Percentiles rank a stretch among this genome's conserved stretches.
phyloP scores from a whole-genome alignment of 202 grass and related monocot species.

The Carex sylvatica region DNA sequence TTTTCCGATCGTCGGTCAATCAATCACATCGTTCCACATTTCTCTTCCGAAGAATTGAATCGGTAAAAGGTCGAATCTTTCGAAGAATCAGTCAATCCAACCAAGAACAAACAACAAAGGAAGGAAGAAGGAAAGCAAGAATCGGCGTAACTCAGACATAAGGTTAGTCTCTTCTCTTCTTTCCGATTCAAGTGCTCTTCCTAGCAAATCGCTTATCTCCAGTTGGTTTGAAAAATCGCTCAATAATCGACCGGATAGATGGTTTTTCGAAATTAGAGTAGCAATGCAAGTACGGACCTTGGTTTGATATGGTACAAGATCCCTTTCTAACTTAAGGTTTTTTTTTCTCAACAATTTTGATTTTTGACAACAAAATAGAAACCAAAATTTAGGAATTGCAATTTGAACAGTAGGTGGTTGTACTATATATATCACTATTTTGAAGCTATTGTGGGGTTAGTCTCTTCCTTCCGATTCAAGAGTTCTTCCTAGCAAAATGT shows the following conservation, averaged over 20 bases:
- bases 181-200: neutral
- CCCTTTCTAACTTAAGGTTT: neutral
- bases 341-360: too few species aligned
- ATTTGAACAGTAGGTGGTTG: neutral
- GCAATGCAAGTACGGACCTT: neutral
- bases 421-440: too few species aligned
- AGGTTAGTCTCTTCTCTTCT: neutral
- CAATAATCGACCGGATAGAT: neutral
- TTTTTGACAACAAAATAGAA: neutral
- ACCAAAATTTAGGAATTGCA: neutral
- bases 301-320: neutral
- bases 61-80: neutral
- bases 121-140: neutral
- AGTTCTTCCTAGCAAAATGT: too few species aligned
- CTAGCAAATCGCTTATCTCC: neutral
- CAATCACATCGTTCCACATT: neutral
- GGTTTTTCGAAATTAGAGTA: neutral
- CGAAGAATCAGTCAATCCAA: neutral
- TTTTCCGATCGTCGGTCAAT: neutral
- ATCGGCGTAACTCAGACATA: neutral
- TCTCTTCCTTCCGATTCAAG: too few species aligned
- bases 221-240: neutral
- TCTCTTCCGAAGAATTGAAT: neutral
- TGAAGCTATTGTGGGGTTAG: too few species aligned
- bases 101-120: neutral